Percentiles rank a stretch among this genome's conserved stretches.
phyloP scores from a whole-genome alignment of 495 filamentous ascomycete species.

The Penicillium turbatum region DNA sequence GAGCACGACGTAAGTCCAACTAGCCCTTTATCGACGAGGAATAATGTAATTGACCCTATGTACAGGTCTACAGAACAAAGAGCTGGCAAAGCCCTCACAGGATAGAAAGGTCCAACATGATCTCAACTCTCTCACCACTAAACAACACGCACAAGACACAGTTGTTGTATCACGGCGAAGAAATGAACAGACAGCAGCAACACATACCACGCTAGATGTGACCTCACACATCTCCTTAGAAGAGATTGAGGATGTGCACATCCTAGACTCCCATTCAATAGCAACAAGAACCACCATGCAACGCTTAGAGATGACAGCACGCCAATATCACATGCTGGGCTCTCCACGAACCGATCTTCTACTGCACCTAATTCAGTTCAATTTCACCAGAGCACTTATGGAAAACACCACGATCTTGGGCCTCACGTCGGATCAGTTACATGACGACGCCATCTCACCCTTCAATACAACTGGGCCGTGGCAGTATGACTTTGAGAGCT shows the following conservation, averaged over 20 bases:
- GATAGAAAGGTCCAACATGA: neutral
- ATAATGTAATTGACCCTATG: neutral
- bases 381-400: conserved; percentile 24
- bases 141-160: no score
- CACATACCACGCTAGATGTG: no score
- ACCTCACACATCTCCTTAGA: neutral
- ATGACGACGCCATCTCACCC: conserved; percentile 26
- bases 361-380: conserved; percentile 33
- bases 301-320: conserved; percentile 11
- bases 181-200: no score
- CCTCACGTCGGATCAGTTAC: conserved; percentile 11
- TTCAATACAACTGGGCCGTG: neutral
- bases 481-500: neutral
- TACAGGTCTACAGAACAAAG: neutral
- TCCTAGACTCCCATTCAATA: neutral
- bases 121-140: no score
- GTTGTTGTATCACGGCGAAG: no score
- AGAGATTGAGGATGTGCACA: neutral
- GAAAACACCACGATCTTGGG: conserved; percentile 21
- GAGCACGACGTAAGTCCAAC: conserved; percentile 9
- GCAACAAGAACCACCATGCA: neutral
- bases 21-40: neutral
- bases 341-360: conserved; percentile 29
- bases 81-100: neutral
- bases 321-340: conserved; percentile 2